Evolutionary conservation across 305 asterid genomes (phyloP).

Genomic region (Solanum hybrid): DNA sequence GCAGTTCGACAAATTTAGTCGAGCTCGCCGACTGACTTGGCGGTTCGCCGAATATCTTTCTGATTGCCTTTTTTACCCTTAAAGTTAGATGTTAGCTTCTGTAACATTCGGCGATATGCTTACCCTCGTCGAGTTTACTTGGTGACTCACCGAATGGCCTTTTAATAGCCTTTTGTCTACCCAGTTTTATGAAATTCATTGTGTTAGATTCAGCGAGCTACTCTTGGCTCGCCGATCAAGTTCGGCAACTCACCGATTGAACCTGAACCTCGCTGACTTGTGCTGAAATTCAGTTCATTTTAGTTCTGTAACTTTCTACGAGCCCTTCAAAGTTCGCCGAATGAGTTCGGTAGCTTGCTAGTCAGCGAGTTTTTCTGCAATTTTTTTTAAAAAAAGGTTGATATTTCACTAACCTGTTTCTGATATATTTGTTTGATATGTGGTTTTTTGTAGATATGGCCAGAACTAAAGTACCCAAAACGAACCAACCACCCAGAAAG

Average conservation of each 20-base stretch:
- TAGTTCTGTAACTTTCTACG: background rate
- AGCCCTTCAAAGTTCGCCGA: background rate
- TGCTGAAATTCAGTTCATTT: background rate
- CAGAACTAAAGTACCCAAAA: background rate
- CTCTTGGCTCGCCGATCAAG: no score
- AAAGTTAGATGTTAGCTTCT: background rate
- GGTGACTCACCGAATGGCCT: background rate
- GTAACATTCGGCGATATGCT: background rate
- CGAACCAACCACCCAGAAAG: background rate
- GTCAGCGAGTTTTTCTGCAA: background rate
- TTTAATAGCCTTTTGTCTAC: background rate
- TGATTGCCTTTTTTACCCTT: background rate
- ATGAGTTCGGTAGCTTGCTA: background rate
- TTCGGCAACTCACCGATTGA: no score
- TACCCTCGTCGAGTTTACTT: background rate
- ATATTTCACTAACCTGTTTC: background rate
- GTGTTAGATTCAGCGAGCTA: background rate
- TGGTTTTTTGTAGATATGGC: background rate
- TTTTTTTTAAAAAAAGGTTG: background rate
- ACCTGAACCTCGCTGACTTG: background rate
- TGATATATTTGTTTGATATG: background rate
- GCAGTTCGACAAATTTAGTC: background rate
- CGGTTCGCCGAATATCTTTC: background rate
- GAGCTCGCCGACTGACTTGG: background rate
- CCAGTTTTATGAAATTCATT: background rate